A percentile compares a stretch with the other conserved stretches of the same genome.
phyloP scores from a whole-genome alignment of 2,329 filamentous ascomycete genomes.

The Chaetomiaceae sp. region DNA sequence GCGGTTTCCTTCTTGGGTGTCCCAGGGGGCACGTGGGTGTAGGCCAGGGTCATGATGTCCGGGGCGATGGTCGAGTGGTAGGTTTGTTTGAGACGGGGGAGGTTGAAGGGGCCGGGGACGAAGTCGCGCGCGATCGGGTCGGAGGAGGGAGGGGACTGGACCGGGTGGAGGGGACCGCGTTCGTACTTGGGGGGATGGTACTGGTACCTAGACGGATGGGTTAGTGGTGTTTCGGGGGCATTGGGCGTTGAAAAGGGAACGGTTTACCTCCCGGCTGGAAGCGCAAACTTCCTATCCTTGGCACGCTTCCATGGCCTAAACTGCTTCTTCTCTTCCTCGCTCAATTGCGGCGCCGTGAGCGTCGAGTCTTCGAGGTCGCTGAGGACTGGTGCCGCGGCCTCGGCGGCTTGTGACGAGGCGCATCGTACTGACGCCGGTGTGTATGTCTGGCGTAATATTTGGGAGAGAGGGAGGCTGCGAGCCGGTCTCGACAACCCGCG shows the following conservation, averaged over 20 bases:
- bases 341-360: conserved; percentile 40
- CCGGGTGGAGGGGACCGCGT: conserved; percentile 86
- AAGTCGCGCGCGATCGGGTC: conserved; percentile 86
- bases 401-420: conserved; percentile 43
- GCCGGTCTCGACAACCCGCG: conserved; percentile 25
- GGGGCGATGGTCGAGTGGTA: conserved; percentile 81
- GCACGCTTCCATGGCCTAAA: conserved; percentile 39
- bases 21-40: conserved; percentile 80
- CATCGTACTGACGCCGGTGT: conserved; percentile 35
- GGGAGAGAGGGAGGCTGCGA: conserved; percentile 23
- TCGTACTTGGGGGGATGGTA: conserved; percentile 93
- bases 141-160: conserved; percentile 81
- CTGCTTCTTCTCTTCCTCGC: conserved; percentile 37
- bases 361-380: conserved; percentile 52
- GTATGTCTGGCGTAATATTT: conserved; percentile 22
- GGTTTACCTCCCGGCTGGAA: conserved; percentile 46
- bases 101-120: conserved; percentile 83
- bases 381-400: conserved; percentile 31
- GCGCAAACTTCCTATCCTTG: conserved; percentile 34
- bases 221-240: conserved; percentile 27
- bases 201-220: conserved; percentile 65
- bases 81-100: conserved; percentile 83
- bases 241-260: conserved; percentile 18
- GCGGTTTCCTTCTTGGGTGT: conserved; percentile 49
- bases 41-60: conserved; percentile 84